These are phyloP conservation scores for Eustoma russellianum DNA, from an alignment of 257 asterid species.

Conservation along the genomic window DNA sequence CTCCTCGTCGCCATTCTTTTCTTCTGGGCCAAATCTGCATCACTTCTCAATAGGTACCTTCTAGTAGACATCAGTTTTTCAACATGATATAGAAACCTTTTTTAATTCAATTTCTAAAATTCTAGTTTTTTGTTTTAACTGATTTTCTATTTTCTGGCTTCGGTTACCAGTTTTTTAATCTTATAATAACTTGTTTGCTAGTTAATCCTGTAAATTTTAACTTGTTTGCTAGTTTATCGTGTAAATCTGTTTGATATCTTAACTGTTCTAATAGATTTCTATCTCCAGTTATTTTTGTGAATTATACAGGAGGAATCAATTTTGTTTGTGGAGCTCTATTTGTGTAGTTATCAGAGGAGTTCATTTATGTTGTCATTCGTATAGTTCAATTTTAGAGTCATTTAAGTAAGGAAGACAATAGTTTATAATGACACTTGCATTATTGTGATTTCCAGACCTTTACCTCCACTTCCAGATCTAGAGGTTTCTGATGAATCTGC, in stretches of 20 bases:
- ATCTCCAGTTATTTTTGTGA: background rate
- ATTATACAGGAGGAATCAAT: background rate
- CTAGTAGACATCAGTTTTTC: too few relatives aligned
- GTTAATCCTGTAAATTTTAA: too few relatives aligned
- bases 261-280: too few relatives aligned
- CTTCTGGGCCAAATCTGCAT: conserved; percentile 92
- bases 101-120: background rate
- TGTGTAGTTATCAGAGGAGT: background rate
- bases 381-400: conserved; percentile 1
- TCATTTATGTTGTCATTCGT: background rate
- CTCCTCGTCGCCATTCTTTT: too few relatives aligned
- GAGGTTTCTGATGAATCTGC: conserved; percentile 67
- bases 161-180: too few relatives aligned
- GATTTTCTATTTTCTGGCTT: background rate
- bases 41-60: conserved; percentile 76
- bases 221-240: too few relatives aligned
- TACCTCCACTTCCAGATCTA: conserved; percentile 89
- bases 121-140: background rate
- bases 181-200: too few relatives aligned
- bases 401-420: conserved; percentile 3
- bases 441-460: conserved; percentile 46
- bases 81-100: background rate
- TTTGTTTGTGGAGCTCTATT: background rate
- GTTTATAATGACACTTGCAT: conserved; percentile 1
- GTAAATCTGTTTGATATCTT: too few relatives aligned